Evolutionary conservation across 2,329 filamentous ascomycete genomes (phyloP), one percentile per base, ranked within the genome.

Genomic region (Domatiomyces globalis): DNA sequence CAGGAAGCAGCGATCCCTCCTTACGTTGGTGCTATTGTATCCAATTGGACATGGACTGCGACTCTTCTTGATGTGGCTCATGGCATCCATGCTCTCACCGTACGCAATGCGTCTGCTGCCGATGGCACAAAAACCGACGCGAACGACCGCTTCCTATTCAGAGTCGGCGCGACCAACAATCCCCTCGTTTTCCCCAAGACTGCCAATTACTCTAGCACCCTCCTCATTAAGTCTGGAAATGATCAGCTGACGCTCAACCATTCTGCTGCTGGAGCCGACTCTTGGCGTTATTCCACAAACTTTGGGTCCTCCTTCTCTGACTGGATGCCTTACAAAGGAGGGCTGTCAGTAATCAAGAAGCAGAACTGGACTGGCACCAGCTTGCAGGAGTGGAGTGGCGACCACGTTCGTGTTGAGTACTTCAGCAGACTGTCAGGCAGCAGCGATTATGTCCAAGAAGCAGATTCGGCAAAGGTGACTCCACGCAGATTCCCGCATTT

Each of bases 391-490:
- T 84, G 80, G 80, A 60, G 71, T 22, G 80, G 79, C 22, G 73
- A 81, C 43, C 80, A 83, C 59, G 70, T 83, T 36, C 72, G 74
- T 22, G 72, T 83, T 20, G 78, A 83, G 59, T 84, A 83, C 62
- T 84, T 74, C 73, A 80, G 72, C 60, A 69, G 71, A 50, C 66
- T 77, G 49, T 71, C 76, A 18, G 78, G 78, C 5, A 81, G 78
- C 56, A 79, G 76, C 59, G 71, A 73, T 55, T 77, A 81, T 57
- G 64, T 78, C 9, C 78, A 83, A 60, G 74, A 83, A 58, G 76
- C 74, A 39, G 80, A 83, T 63, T 18, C 27, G 20, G 6, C 20
- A 18, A 3, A 45, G 12, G 10, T 12, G 10, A 59, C 73, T 18
- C 47, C 54, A 7, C 58, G 79, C 48, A 71, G 76, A 27, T 80